Base-by-base conservation (phyloP, 2,329 filamentous ascomycete species). In the Coleophoma crateriformis region DNA sequence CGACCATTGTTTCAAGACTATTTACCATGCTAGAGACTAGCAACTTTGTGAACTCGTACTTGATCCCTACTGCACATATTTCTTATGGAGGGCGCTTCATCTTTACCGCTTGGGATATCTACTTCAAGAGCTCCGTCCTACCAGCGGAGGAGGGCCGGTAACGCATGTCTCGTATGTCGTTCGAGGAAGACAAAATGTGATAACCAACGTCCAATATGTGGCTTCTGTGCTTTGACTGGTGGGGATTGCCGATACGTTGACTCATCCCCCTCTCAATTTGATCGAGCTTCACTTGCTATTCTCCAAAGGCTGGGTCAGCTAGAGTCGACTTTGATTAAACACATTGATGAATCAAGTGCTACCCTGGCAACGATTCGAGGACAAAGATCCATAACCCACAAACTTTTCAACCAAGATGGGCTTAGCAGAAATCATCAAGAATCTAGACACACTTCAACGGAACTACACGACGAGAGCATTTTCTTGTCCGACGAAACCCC, bases 131-230 rank as follows among this genome's bases (percentile, higher is more conserved):
- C 27, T 27, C 27, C 27, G 27, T 38, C 37, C 6, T 47, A 47
- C 20, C 22, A 47, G 20, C 45, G 45, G 7, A 19, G 35, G 17
- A 38, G 45, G 22, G 35, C 45, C n/a, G 35, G 33, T 13, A 47
- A 38, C 15, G 45, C 45, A 17, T 47, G 45, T 15, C 32, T 39
- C 8, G 52, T 51, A 32, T 59, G 53, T 37, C 50, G 46, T 19
- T 37, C 17, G 8, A 49, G 57, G 12, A 59, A 59, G 39, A 58
- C 56, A 14, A 58, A 57, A 33, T 59, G 52, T 44, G 55, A 59
- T 37, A 55, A 55, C 20, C 43, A 50, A 20, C 50, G 57, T 0
- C 57, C 57, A 1, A 22, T 51, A 17, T 59, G 57, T 22, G 56
- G 57, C 4, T 59, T 59, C 44, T 59, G 57, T 45, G 34, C 15